Base-by-base conservation (phyloP, 2,329 filamentous ascomycete species). In the Metarhizium guizhouense region DNA sequence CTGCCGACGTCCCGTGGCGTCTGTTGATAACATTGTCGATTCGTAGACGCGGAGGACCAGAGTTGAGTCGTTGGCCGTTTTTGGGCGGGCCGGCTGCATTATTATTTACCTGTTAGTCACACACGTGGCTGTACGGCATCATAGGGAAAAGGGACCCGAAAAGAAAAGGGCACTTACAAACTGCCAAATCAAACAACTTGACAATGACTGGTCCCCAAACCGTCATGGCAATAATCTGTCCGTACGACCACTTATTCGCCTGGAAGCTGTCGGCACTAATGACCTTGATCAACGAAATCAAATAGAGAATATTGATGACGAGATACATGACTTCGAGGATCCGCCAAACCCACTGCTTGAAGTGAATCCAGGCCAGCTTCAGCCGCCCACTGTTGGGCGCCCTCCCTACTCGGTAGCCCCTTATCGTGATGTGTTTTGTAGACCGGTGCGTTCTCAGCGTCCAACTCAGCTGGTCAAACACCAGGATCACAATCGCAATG, bases 141-240 rank as follows among this genome's bases (percentile, higher is more conserved):
- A 5, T 16, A n/a, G 38, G 13, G 14, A 25, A 25, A 25, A 40
- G 38, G 38, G 38, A 34, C 32, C 25, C 25, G 25, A 1, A 11
- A 11, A 34, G 30, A 34, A 7, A 34, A 34, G 13, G 14, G 38
- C 38, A 60, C 70, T 66, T 61, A 71, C 70, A 70, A n/a, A 72
- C 54, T 13, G 70, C 62, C 3, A 72, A 62, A 42, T 71, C 67
- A 56, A 72, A 68, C n/a, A 72, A 54, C 54, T 72, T 72, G 47
- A 72, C 69, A 54, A 72, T 71, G 56, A 72, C 68, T 8, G 70
- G 70, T 0, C 70, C 70, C 70, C 70, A 72, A 5, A 72, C 68
- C 0, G 70, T 71, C 38, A 72, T 68, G 43, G 70, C 70, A 47
- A 72, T 72, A 54, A 72, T 72, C 54, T 72, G 70, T 6, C 70